Evolutionary conservation across 2,329 filamentous ascomycete species (phyloP), one percentile per base, ranked within the genome.

Genomic region (Monilinia laxa): DNA sequence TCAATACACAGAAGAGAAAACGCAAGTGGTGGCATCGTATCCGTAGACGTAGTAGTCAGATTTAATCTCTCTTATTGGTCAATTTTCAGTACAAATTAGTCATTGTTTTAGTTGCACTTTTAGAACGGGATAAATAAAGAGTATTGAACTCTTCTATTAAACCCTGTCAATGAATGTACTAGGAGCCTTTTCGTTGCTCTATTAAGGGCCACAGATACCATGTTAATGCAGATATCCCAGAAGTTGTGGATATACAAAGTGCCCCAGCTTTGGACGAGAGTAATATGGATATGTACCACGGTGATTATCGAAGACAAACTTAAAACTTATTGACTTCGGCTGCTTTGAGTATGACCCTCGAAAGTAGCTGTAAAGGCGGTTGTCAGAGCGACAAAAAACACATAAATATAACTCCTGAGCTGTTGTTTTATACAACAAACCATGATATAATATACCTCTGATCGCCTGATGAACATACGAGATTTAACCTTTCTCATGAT

Each of bases 361-460:
- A 51, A 9, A 49, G 58, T 12, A 60, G 20, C 23, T 38, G n/a
- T 51, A 18, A 38, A 60, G 53, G n/a, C 20, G 20, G 53, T 16
- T 7, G 11, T 56, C 31, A 56, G 35, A 40, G 12, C 31, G 45
- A 38, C 47, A 10, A 40, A 25, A 60, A 25, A 38, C 25, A 51
- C 7, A 51, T 38, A 23, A 38, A 51, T 23, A 16, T 23, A 56
- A 62, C 58, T 38, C 58, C 58, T 23, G 28, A 18, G n/a, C 51
- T 49, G 45, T 60, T n/a, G 31, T 40, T 51, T 7, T 18, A 18
- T 18, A 40, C 58, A 62, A 62, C n/a, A 16, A 51, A 51, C 31
- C 45, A 60, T 60, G 57, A 38, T 60, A 51, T 51, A 62, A 62
- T 62, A 62, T 60, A 60, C 57, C 57, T 49, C 25, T 25, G 45